Base-by-base conservation (phyloP, 495 filamentous ascomycete species). In the Cercophora sp. region DNA sequence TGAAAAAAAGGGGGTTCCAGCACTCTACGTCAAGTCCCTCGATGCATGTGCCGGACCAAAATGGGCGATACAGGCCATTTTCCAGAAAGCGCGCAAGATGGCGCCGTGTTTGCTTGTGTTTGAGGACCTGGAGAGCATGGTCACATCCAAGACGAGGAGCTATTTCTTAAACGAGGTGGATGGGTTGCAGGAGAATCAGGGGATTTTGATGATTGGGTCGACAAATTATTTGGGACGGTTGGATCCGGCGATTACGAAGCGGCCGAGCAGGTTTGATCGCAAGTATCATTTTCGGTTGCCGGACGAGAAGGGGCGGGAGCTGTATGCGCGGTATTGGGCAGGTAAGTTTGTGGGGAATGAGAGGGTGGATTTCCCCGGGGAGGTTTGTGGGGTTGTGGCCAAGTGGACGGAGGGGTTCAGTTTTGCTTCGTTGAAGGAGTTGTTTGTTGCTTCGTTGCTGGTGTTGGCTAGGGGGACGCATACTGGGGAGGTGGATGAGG, bases 111-210 rank as follows among this genome's bases (percentile, higher is more conserved):
- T 68, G 24, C 54, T 70, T 4, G 59, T 85, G 37, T 74, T 86
- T 29, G 82, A 86, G 63, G 83, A 86, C 49, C 74, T 86, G n/a
- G 82, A 85, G 56, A 79, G 72, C 39, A 61, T 84, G 29, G 72
- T 83, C 11, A 69, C 60, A 3, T 64, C 66, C 23, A 57, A 55
- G n/a, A 70, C 72, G 19, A 65, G 80, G 11, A 74, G 68, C 39
- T 85, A 80, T 65, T 85, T 86, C 59, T 70, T 85, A 19, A 60
- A 60, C 26, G 58, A 60, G 44, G 58, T 60, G 2, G 58, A 60
- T 29, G 58, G 82, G 0, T 59, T 85, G 15, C 79, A 79, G 45
- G 73, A 70, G 37, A 84, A 84, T 50, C 73, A 82, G 55, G 80
- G 79, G 15, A 79, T 84, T 29, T 57, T 82, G 39, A 80, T 82